Percentiles rank a stretch among this genome's conserved stretches.
phyloP scores from a whole-genome alignment of 1,284 basidiomycete genomes.

The Schizophyllum amplum region DNA sequence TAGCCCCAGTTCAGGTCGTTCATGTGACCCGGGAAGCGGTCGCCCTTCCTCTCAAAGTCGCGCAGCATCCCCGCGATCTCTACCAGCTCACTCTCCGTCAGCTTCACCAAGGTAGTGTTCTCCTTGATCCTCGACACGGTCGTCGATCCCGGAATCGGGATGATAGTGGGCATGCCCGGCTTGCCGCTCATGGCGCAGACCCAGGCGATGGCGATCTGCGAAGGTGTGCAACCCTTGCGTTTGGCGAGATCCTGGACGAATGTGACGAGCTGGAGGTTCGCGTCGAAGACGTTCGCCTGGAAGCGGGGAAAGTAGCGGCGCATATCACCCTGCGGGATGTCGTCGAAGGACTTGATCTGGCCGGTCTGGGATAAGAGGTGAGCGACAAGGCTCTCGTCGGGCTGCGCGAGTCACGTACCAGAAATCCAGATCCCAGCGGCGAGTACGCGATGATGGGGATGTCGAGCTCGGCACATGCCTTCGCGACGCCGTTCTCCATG shows the following conservation, averaged over 20 bases:
- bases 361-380: constrained; percentile 9
- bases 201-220: constrained; percentile 60
- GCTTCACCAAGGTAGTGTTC: constrained; percentile 37
- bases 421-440: constrained; percentile 52
- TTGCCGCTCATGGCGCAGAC: constrained; percentile 31
- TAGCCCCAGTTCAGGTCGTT: neutral
- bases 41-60: neutral
- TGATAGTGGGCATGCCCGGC: constrained; percentile 25
- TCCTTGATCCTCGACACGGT: constrained; percentile 33
- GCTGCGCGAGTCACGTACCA: constrained; percentile 44
- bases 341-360: neutral
- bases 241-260: constrained; percentile 35
- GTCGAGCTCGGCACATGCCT: constrained; percentile 13
- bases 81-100: constrained; percentile 31
- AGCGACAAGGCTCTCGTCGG: constrained; percentile 19
- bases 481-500: constrained; percentile 11
- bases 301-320: constrained; percentile 19
- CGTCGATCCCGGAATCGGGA: constrained; percentile 51
- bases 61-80: constrained; percentile 21
- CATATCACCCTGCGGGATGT: constrained; percentile 17
- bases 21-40: neutral
- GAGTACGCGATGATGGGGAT: constrained; percentile 14
- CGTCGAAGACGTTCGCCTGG: constrained; percentile 31
- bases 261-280: constrained; percentile 51
- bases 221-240: constrained; percentile 41